Evolutionary conservation across 768 basidiomycete genomes (phyloP).

Genomic region (Coprinellus micaceus): DNA sequence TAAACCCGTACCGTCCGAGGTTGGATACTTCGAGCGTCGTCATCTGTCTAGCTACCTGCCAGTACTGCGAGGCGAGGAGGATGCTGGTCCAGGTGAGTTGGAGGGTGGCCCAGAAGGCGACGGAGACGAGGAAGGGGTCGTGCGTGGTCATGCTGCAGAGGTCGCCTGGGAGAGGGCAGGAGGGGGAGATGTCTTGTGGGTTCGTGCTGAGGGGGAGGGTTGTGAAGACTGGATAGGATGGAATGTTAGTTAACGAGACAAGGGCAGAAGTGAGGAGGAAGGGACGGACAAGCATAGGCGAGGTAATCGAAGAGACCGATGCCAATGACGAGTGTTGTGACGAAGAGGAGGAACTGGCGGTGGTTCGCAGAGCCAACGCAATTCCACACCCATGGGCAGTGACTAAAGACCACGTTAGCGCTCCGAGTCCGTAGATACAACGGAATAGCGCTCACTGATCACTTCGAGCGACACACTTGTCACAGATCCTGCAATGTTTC

Average conservation of each 20-base stretch:
- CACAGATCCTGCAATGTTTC: conserved; percentile 92
- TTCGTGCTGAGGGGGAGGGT: conserved; percentile 34
- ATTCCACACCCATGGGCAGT: conserved; percentile 99
- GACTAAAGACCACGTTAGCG: conserved; percentile 41
- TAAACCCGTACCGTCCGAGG: conserved; percentile 91
- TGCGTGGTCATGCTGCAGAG: conserved; percentile 68
- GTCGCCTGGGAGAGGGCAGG: conserved; percentile 63
- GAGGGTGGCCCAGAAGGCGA: conserved; percentile 82
- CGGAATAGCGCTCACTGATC: conserved; percentile 71
- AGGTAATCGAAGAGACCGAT: conserved; percentile 82
- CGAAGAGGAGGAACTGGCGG: conserved; percentile 93
- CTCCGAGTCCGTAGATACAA: conserved; percentile 1
- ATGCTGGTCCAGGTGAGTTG: conserved; percentile 95
- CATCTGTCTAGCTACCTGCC: conserved; percentile 93
- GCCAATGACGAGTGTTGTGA: conserved; percentile 78
- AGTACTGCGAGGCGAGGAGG: conserved; percentile 80
- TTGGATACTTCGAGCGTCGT: conserved; percentile 96
- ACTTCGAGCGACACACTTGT: conserved; percentile 83
- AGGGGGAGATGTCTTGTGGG: conserved; percentile 43
- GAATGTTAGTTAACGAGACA: not conserved
- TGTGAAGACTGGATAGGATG: conserved; percentile 49
- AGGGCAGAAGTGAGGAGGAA: not conserved
- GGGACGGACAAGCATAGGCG: conserved; percentile 69
- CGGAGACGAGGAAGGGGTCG: conserved; percentile 82
- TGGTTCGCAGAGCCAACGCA: conserved; percentile 96